Evolutionary conservation across 352 stramenopile genomes (phyloP).

Genomic region (Phytopythium sindhum): DNA sequence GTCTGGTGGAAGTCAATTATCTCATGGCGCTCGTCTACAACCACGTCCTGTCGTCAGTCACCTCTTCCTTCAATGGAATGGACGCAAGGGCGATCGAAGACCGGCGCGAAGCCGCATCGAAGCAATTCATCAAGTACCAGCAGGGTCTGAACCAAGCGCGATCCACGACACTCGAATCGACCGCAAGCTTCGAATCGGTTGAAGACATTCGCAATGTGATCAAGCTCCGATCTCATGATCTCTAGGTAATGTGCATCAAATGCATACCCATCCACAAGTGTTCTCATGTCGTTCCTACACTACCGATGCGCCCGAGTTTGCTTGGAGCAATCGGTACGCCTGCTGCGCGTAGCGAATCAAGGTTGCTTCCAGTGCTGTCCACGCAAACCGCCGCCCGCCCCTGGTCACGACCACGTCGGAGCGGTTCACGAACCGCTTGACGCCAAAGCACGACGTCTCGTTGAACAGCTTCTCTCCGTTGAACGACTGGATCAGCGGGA

Average conservation of each 20-base stretch:
- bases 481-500: conserved; percentile 49
- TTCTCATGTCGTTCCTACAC: not conserved
- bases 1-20: conserved; percentile 40
- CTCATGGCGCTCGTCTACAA: conserved; percentile 39
- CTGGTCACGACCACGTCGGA: conserved; percentile 12
- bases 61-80: not conserved
- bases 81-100: not conserved
- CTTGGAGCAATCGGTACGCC: conserved; percentile 26
- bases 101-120: conserved; percentile 21
- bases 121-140: conserved; percentile 25
- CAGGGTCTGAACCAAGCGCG: conserved; percentile 23
- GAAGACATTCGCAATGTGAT: conserved; percentile 25
- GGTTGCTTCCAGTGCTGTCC: conserved; percentile 19
- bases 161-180: conserved; percentile 25
- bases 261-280: not conserved
- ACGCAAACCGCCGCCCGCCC: conserved; percentile 11
- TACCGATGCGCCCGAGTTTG: not conserved
- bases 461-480: conserved; percentile 62
- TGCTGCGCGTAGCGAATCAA: conserved; percentile 36
- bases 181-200: conserved; percentile 27
- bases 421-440: conserved; percentile 41
- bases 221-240: not conserved
- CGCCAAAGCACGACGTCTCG: conserved; percentile 61
- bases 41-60: conserved; percentile 10
- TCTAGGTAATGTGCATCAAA: not conserved